Base-by-base conservation (phyloP, 2,329 filamentous ascomycete genomes). In the Xylaria sp. region DNA sequence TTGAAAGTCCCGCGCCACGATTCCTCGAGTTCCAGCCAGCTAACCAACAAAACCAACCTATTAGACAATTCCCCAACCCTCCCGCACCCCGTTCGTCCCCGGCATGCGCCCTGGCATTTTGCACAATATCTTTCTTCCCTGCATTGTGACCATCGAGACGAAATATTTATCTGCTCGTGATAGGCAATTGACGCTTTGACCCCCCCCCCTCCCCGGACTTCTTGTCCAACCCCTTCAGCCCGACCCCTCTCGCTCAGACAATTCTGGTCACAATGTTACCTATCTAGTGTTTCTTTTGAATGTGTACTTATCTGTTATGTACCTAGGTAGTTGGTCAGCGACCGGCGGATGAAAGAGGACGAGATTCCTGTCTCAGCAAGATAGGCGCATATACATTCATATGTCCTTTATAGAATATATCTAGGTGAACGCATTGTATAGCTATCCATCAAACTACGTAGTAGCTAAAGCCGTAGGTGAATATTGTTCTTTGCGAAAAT, bases 91-190 rank as follows among this genome's bases (percentile, higher is more conserved):
- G 10, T 31, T 58, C 54, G 4, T 2, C 28, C 52, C 52, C 52
- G 52, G 31, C 52, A 55, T 46, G 20, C 12, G 46, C 46, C 52
- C 52, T 33, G 15, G 28, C 52, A 31, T 33, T 36, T 20, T 33
- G 52, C 31, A 55, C 52, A 20, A 55, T 54, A 33, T 18, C 31
- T 39, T 13, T 18, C 52, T 23, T 12, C 15, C 51, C 51, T 31
- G 25, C 51, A 54, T 54, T 15, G 33, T 10, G 3, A 36, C 33
- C 33, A 36, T 31, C 7, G 23, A 13, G 23, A 28, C 48, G 10
- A 51, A 52, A 31, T 54, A 54, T 54, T 15, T 54, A 10, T 20
- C 46, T 56, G n/a, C 36, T 13, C n/a, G 52, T 56, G 52, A 56
- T 23, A 23, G 5, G 28, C 28, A 12, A n/a, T n/a, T 3, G 18